Base-by-base conservation (phyloP, 345 rosid genomes). In the Ceriops zippeliana region DNA sequence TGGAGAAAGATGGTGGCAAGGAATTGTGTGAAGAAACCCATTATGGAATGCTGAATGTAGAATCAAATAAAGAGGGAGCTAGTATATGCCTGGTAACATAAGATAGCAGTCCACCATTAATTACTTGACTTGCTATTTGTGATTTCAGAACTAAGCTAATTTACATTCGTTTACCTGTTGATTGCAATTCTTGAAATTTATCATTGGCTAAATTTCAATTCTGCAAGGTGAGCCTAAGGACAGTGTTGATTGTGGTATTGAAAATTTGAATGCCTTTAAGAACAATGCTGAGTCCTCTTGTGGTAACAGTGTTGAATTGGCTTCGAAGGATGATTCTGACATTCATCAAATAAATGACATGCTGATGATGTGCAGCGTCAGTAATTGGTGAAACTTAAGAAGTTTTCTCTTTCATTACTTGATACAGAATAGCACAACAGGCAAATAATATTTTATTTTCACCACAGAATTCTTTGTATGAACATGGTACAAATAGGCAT, bases 381-480 rank as follows among this genome's bases (percentile, higher is more conserved):
- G 66, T 56, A 37, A 67, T 58, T 26, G 32, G n/a, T 16, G 51
- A 24, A 34, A 22, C 34, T 71, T 32, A 68, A 61, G 52, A 38
- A 24, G 52, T 63, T 70, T 65, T 27, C 21, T 56, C 11, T 35
- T 66, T 61, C 51, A 4, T 20, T 28, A 32, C 42, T 64, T 28
- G 21, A 35, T 31, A 31, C 32, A 31, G 4, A 5, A 51, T 32
- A 22, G 13, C 42, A 3, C 20, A 62, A 1, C 38, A 24, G 5
- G 19, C 2, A 19, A 24, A 38, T 20, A 42, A 24, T 8, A 37
- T 5, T 38, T 37, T 5, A 17, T 35, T 26, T 62, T 19, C 37
- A 56, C 52, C 28, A 76, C 75, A 79, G 78, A 67, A 11, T 69
- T 46, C 66, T 57, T 52, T 19, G 21, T 58, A 63, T 13, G 77